Conservation (phyloP, 371 early-diverging fungal genomes). For the Saksenaea oblongispora region DNA sequence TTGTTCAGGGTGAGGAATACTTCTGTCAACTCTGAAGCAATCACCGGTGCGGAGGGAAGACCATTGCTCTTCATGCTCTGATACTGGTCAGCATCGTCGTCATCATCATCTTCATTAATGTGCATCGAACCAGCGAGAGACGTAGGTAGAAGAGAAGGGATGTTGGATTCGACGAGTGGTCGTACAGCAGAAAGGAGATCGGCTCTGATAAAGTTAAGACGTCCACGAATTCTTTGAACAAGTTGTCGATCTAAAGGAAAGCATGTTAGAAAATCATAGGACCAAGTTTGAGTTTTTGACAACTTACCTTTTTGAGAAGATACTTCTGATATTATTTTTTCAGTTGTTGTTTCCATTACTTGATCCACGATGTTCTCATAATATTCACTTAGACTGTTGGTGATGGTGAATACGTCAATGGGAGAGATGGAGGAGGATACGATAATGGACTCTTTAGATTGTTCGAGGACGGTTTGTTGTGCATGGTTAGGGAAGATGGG, state of each 20-base stretch:
- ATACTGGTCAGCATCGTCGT: background rate
- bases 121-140: background rate
- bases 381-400: slow-evolving; percentile 39
- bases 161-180: slow-evolving; percentile 26
- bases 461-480: background rate
- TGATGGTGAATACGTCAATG: slow-evolving; percentile 10
- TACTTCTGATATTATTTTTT: slow-evolving; percentile 28
- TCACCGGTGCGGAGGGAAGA: background rate
- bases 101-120: slow-evolving; percentile 1
- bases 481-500: background rate
- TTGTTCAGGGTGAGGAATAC: slow-evolving; percentile 22
- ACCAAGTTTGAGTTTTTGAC: background rate
- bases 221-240: slow-evolving; percentile 20
- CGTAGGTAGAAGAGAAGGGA: slow-evolving; percentile 14
- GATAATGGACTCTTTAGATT: background rate
- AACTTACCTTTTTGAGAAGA: slow-evolving; percentile 11
- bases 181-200: slow-evolving; percentile 29
- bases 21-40: slow-evolving; percentile 15
- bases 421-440: background rate
- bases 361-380: slow-evolving; percentile 51
- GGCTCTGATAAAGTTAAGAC: slow-evolving; percentile 26
- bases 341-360: slow-evolving; percentile 34
- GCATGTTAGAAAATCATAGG: background rate
- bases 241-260: slow-evolving; percentile 17
- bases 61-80: background rate